Conservation (phyloP, 768 basidiomycete genomes). For the Leccinum disarticulatum region DNA sequence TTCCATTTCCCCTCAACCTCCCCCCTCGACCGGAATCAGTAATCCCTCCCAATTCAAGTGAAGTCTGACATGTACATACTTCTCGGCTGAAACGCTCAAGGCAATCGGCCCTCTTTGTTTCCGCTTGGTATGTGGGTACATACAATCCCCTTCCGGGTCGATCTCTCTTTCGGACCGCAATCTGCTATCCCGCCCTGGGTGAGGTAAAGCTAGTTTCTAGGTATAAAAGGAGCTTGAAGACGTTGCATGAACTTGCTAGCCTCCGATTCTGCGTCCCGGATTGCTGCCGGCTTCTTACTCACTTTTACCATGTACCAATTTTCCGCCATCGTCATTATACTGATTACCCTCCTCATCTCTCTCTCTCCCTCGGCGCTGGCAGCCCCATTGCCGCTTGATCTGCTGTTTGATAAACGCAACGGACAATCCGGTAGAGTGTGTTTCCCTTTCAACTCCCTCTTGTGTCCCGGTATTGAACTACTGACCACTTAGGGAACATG, state of each 20-base stretch:
- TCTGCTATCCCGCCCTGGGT: constrained; percentile 22
- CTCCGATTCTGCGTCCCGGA: constrained; percentile 2
- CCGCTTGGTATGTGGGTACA: constrained; percentile 19
- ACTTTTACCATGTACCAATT: constrained; percentile 20
- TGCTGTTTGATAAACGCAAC: constrained; percentile 51
- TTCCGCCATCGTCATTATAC: constrained; percentile 32
- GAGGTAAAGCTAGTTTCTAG: constrained; percentile 28
- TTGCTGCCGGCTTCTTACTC: neutral
- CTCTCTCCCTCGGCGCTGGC: constrained; percentile 44
- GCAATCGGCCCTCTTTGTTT: constrained; percentile 26
- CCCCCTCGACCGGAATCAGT: constrained; percentile 19
- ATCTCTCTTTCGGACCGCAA: constrained; percentile 25
- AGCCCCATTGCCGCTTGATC: constrained; percentile 31
- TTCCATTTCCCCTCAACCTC: constrained; percentile 3
- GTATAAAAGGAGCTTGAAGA: constrained; percentile 28
- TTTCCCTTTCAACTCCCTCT: neutral
- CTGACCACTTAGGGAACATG: constrained; percentile 56
- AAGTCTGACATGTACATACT: constrained; percentile 13
- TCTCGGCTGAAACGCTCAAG: constrained; percentile 19
- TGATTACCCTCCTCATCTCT: constrained; percentile 45
- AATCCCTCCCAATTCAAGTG: constrained; percentile 10
- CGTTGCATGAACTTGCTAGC: constrained; percentile 3
- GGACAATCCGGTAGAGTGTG: constrained; percentile 49
- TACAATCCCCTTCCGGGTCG: constrained; percentile 31
- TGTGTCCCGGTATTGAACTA: constrained; percentile 4